Conservation (phyloP, 352 stramenopile genomes). For the Paralagenidium karlingii region DNA sequence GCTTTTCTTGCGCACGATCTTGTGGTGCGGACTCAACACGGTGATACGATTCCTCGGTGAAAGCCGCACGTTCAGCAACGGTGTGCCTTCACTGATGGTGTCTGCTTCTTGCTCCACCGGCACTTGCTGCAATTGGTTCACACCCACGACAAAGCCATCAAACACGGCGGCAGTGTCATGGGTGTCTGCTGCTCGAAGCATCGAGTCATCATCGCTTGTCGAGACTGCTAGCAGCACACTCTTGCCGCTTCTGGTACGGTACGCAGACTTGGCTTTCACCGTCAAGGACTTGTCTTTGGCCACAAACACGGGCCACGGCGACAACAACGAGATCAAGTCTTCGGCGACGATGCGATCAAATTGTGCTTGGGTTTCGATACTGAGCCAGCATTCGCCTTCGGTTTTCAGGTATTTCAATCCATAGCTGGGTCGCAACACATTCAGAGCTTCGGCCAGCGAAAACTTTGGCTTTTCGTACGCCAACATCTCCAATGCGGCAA, state of each 20-base stretch:
- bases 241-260: conserved; percentile 18
- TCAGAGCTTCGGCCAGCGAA: conserved; percentile 71
- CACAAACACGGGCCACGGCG: conserved; percentile 67
- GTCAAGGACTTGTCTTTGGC: conserved; percentile 30
- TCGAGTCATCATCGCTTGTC: conserved; percentile 58
- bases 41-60: conserved; percentile 9
- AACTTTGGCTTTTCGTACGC: conserved; percentile 79
- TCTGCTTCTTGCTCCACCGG: conserved; percentile 6
- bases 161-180: conserved; percentile 42
- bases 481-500: conserved; percentile 71
- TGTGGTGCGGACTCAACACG: conserved; percentile 16
- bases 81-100: conserved; percentile 32
- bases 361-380: conserved; percentile 67
- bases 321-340: conserved; percentile 39
- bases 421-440: conserved; percentile 64
- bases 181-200: conserved; percentile 46
- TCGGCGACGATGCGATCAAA: conserved; percentile 38
- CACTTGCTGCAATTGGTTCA: conserved; percentile 55
- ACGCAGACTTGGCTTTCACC: background rate
- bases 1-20: conserved; percentile 45
- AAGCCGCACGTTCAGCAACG: conserved; percentile 24
- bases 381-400: conserved; percentile 51
- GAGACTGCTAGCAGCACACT: conserved; percentile 74
- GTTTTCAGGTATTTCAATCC: conserved; percentile 62
- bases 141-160: conserved; percentile 72